Conservation (phyloP, 352 stramenopile species). For the Thraustochytrium striatum region DNA sequence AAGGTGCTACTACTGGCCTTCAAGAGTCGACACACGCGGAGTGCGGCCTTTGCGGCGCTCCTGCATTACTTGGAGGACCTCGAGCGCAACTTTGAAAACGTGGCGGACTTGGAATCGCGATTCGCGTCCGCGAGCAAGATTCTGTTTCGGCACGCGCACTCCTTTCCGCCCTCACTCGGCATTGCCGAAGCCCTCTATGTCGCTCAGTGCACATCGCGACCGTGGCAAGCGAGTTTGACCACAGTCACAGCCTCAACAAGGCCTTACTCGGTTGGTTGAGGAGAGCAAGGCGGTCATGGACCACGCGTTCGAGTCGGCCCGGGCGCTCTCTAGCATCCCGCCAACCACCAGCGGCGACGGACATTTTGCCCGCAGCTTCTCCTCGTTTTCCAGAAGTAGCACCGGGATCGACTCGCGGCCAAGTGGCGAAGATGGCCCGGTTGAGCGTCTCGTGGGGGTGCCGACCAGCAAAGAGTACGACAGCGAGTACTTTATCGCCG, state of each 20-base stretch:
- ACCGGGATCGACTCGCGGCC: too few relatives aligned
- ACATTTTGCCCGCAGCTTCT: too few relatives aligned
- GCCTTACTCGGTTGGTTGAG: not conserved
- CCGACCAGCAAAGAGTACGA: conserved; percentile 9
- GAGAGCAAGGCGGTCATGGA: not conserved
- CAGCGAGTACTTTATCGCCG: not conserved
- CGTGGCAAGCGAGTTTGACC: not conserved
- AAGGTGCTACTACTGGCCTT: conserved; percentile 16
- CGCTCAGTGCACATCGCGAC: not conserved
- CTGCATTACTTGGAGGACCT: not conserved
- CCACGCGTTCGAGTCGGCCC: conserved; percentile 2
- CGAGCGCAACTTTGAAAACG: not conserved
- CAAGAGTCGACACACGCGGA: not conserved
- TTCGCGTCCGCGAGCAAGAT: not conserved
- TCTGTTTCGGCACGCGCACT: not conserved
- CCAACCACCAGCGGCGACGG: too few relatives aligned
- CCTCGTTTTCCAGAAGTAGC: too few relatives aligned
- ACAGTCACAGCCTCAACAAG: not conserved
- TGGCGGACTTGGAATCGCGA: not conserved
- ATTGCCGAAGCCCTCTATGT: conserved; percentile 3
- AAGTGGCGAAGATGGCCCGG: too few relatives aligned
- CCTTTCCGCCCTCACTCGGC: conserved; percentile 17
- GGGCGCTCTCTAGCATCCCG: too few relatives aligned
- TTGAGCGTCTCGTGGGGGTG: too few relatives aligned
- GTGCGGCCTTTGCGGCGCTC: not conserved